Conservation (phyloP, 2,329 filamentous ascomycete genomes). For the Chrysosporium queenslandicum region DNA sequence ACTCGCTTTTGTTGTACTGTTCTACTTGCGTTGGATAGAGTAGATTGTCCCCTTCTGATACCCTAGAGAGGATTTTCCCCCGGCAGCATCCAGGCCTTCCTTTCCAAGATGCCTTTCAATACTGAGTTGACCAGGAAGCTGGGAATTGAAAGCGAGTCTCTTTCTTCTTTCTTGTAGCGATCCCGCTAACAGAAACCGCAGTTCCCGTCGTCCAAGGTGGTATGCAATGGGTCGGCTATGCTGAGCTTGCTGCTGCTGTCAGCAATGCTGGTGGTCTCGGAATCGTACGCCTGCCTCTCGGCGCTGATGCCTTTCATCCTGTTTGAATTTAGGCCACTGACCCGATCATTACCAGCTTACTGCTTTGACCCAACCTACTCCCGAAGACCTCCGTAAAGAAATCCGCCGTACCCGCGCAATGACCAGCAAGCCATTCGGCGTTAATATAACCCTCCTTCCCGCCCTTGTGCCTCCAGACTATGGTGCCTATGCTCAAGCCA, state of each 20-base stretch:
- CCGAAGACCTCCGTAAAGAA: constrained; percentile 84
- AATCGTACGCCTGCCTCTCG: constrained; percentile 32
- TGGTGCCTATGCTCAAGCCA: constrained; percentile 75
- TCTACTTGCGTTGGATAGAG: neutral
- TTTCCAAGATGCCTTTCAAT: constrained; percentile 50
- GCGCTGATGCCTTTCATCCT: neutral
- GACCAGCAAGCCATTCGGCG: constrained; percentile 58
- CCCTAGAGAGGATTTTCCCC: neutral
- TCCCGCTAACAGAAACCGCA: constrained; percentile 18
- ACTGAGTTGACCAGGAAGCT: constrained; percentile 53
- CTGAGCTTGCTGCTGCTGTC: constrained; percentile 45
- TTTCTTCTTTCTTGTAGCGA: neutral
- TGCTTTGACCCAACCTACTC: constrained; percentile 76
- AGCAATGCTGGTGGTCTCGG: constrained; percentile 46
- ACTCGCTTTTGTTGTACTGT: neutral
- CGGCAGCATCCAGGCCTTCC: neutral
- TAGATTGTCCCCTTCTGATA: neutral
- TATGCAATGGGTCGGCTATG: constrained; percentile 49
- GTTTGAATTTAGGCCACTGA: neutral
- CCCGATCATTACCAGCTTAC: constrained; percentile 34
- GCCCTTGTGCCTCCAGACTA: constrained; percentile 87
- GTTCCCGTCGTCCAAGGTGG: constrained; percentile 43
- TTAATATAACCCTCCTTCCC: constrained; percentile 91
- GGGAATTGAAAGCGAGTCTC: constrained; percentile 39
- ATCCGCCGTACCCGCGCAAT: constrained; percentile 77